Evolutionary conservation across 2,329 filamentous ascomycete genomes (phyloP).

Genomic region (Tolypocladium ophioglossoides): DNA sequence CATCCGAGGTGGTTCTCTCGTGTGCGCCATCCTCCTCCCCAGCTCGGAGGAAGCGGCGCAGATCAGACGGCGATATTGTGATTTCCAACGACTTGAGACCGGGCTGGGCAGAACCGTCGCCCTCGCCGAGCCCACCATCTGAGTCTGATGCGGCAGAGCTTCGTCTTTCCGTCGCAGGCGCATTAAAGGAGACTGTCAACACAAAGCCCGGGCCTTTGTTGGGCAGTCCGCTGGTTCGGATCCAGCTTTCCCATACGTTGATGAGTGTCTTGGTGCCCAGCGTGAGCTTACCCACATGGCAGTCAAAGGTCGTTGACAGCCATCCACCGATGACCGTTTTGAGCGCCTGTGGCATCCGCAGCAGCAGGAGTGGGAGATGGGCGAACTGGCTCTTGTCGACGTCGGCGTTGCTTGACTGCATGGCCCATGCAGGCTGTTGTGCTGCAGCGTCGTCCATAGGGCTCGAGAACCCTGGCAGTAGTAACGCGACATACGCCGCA

Average conservation of each 20-base stretch:
- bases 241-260: slow-evolving; percentile 40
- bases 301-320: slow-evolving; percentile 43
- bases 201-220: slow-evolving; percentile 32
- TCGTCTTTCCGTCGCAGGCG: slow-evolving; percentile 18
- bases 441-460: slow-evolving; percentile 4
- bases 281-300: slow-evolving; percentile 38
- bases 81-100: slow-evolving; percentile 38
- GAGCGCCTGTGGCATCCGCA: slow-evolving; percentile 44
- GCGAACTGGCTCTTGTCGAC: slow-evolving; percentile 25
- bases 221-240: slow-evolving; percentile 25
- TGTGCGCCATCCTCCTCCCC: slow-evolving; percentile 17
- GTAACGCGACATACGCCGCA: slow-evolving; percentile 36
- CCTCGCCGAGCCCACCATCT: slow-evolving; percentile 9
- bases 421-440: slow-evolving; percentile 7
- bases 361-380: slow-evolving; percentile 39
- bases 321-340: slow-evolving; percentile 40
- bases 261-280: slow-evolving; percentile 41
- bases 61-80: slow-evolving; percentile 36
- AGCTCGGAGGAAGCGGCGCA: slow-evolving; percentile 32
- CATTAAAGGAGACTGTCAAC: slow-evolving; percentile 40
- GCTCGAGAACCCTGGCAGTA: slow-evolving; percentile 30
- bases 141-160: not conserved
- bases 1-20: slow-evolving; percentile 3
- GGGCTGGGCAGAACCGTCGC: slow-evolving; percentile 6
- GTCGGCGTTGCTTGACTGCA: slow-evolving; percentile 4